Conservation (phyloP, 2,329 filamentous ascomycete species). For the Fusarium compactum region DNA sequence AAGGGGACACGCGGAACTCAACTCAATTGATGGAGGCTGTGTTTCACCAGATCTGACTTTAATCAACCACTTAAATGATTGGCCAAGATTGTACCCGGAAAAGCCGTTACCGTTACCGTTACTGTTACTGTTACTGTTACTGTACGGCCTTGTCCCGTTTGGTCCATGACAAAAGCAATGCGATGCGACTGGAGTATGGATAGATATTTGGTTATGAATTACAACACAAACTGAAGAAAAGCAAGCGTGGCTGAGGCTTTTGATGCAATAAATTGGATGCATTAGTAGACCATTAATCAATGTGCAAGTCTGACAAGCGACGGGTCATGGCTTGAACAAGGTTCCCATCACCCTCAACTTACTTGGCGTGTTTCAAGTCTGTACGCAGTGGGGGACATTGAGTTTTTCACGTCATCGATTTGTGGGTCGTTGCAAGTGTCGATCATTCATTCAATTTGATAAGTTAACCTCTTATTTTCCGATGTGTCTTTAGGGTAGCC, state of each 20-base stretch:
- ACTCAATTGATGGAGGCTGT: slow-evolving; percentile 1
- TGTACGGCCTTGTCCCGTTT: neutral
- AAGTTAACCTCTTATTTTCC: neutral
- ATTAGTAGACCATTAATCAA: neutral
- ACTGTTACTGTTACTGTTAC: slow-evolving; percentile 12
- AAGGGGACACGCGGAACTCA: slow-evolving; percentile 11
- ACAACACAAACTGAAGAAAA: neutral
- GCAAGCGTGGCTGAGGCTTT: neutral
- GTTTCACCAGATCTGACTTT: slow-evolving; percentile 42
- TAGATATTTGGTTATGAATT: neutral
- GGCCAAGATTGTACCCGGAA: neutral
- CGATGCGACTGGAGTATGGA: neutral
- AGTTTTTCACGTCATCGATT: slow-evolving; percentile 28
- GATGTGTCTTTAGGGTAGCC: slow-evolving; percentile 21
- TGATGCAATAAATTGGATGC: neutral
- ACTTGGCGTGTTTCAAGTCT: slow-evolving; percentile 41
- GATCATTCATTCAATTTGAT: slow-evolving; percentile 28
- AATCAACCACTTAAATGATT: slow-evolving; percentile 24
- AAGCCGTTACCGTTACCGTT: slow-evolving; percentile 19
- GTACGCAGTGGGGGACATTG: slow-evolving; percentile 13
- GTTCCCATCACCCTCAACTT: slow-evolving; percentile 2
- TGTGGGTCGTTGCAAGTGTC: slow-evolving; percentile 25
- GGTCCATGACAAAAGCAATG: neutral
- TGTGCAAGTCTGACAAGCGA: slow-evolving; percentile 14
- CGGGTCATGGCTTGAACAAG: neutral